These are phyloP conservation scores for Onygenales sp. DNA, from an alignment of 2,329 filamentous ascomycete genomes.

Conservation along the genomic window DNA sequence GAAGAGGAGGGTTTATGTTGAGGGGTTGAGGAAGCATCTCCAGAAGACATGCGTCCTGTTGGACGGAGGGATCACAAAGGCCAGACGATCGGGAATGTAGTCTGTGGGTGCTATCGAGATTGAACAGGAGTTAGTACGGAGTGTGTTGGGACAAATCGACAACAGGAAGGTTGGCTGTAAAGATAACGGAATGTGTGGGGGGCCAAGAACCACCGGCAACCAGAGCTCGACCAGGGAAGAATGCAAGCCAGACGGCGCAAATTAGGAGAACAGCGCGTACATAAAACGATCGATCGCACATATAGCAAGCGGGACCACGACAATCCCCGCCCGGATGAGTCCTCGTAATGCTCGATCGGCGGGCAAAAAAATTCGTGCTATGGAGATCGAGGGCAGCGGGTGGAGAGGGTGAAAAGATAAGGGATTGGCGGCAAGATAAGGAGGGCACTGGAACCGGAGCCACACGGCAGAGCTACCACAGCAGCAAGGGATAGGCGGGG, in stretches of 20 bases:
- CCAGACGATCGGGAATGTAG: background rate
- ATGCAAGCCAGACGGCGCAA: background rate
- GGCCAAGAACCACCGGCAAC: slow-evolving; percentile 1
- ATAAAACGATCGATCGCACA: background rate
- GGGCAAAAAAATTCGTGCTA: no score
- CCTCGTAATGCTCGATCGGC: no score
- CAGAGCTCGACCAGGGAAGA: background rate
- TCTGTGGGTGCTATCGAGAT: background rate
- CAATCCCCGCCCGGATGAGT: background rate
- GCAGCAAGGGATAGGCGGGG: background rate
- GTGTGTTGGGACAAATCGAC: background rate
- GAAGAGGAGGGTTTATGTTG: slow-evolving; percentile 28
- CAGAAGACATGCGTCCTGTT: slow-evolving; percentile 31
- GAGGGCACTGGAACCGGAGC: no score
- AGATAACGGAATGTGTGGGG: background rate
- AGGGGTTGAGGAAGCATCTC: slow-evolving; percentile 29
- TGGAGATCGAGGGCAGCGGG: no score
- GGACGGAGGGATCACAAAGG: background rate
- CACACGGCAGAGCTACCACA: background rate
- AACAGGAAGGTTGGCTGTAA: no score
- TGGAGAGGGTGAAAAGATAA: no score
- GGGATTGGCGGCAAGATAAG: no score
- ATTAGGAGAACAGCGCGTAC: background rate
- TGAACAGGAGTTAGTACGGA: no score
- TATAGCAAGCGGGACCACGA: background rate